A percentile compares a stretch with the other conserved stretches of the same genome.
Evolutionary conservation across 768 basidiomycete species (phyloP).

Genomic region (Serendipita sp.): DNA sequence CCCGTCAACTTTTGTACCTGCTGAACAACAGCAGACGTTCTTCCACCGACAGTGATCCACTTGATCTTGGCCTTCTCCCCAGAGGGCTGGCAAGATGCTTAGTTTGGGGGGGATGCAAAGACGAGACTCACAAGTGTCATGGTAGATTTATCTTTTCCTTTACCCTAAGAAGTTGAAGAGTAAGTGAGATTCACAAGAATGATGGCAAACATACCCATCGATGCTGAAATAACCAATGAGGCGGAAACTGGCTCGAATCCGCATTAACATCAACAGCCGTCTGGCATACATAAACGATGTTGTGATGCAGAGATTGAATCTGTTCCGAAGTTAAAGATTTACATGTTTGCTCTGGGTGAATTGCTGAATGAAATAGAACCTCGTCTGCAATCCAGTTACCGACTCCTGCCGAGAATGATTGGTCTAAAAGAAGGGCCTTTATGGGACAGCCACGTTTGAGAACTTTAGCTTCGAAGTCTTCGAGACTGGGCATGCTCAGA

Average conservation of each 20-base stretch:
- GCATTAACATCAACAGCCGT: slow-evolving; percentile 55
- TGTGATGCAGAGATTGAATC: slow-evolving; percentile 33
- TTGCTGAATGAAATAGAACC: slow-evolving; percentile 53
- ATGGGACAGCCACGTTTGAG: slow-evolving; percentile 45
- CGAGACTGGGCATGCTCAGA: slow-evolving; percentile 43
- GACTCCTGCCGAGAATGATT: slow-evolving; percentile 65
- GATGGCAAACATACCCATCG: slow-evolving; percentile 36
- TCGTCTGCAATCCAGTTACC: slow-evolving; percentile 80
- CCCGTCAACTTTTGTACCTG: slow-evolving; percentile 37
- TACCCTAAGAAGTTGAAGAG: slow-evolving; percentile 25
- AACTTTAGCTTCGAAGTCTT: slow-evolving; percentile 33
- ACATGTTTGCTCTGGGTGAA: slow-evolving; percentile 57
- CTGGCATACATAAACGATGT: slow-evolving; percentile 38
- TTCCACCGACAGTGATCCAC: slow-evolving; percentile 60
- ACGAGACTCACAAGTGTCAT: slow-evolving; percentile 28
- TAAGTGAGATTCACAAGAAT: slow-evolving; percentile 12
- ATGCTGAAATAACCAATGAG: slow-evolving; percentile 50
- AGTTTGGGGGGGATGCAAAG: background rate
- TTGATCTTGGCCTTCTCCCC: slow-evolving; percentile 56
- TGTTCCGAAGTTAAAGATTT: slow-evolving; percentile 37
- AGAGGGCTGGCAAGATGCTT: slow-evolving; percentile 32
- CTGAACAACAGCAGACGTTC: slow-evolving; percentile 55
- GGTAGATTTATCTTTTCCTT: slow-evolving; percentile 35
- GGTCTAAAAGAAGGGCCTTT: slow-evolving; percentile 63
- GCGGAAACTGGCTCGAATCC: slow-evolving; percentile 49